Conservation (phyloP, 768 basidiomycete species). For the Lactarius tabidus region DNA sequence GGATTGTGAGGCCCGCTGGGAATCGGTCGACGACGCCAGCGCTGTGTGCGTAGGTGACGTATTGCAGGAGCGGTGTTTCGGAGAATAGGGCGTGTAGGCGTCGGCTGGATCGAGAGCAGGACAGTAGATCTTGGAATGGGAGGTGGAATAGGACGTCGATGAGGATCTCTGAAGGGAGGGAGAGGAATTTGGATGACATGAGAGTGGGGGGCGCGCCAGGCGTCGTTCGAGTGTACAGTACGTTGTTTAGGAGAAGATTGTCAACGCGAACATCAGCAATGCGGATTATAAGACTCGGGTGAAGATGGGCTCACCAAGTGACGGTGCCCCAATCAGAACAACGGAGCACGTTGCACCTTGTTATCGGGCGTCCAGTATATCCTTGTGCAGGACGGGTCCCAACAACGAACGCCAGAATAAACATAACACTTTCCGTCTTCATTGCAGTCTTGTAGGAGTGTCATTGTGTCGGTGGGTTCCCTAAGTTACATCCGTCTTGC, state of each 20-base stretch:
- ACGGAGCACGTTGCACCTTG: not conserved
- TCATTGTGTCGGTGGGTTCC: not conserved
- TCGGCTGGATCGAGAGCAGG: not conserved
- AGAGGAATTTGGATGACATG: conserved; percentile 1
- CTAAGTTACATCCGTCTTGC: not conserved
- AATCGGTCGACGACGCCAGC: not conserved
- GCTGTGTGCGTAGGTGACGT: not conserved
- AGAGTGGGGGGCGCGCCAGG: too few relatives aligned
- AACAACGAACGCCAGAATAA: not conserved
- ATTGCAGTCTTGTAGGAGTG: not conserved
- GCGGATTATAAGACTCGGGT: not conserved
- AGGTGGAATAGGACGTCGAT: not conserved
- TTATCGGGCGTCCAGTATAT: not conserved
- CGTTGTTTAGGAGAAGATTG: not conserved
- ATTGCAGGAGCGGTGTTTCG: not conserved
- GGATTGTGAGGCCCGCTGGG: not conserved
- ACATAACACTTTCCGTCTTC: too few relatives aligned
- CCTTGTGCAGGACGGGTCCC: not conserved
- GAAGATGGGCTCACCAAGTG: not conserved
- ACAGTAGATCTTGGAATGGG: not conserved
- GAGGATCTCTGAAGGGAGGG: conserved; percentile 1
- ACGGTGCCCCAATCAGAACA: not conserved
- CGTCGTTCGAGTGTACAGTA: too few relatives aligned
- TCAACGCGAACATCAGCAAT: not conserved
- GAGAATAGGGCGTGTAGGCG: not conserved